Conservation (phyloP, 768 basidiomycete genomes). For the Gloeostereum incarnatum region DNA sequence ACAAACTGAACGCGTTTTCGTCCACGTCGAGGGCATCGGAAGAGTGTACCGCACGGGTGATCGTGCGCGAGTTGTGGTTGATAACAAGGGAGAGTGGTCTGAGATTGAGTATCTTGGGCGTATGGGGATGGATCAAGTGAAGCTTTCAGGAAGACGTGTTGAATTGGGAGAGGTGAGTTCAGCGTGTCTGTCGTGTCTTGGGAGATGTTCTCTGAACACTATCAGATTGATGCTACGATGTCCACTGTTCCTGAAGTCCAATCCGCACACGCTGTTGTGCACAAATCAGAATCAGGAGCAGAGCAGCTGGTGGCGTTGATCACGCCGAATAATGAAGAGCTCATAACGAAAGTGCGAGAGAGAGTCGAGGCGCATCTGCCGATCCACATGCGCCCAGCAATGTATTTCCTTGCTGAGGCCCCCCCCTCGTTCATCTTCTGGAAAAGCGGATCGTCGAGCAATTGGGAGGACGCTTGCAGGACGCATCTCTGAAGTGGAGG, state of each 20-base stretch:
- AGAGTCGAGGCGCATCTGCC: background rate
- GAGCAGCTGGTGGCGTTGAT: constrained; percentile 2
- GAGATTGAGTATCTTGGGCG: constrained; percentile 20
- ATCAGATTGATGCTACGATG: constrained; percentile 3
- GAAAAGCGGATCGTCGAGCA: constrained; percentile 4
- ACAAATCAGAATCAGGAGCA: background rate
- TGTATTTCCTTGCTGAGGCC: constrained; percentile 2
- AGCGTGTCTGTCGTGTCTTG: too few species aligned
- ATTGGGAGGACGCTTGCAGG: background rate
- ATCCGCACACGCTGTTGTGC: constrained; percentile 4
- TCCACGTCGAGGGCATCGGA: constrained; percentile 15
- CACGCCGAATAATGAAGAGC: background rate
- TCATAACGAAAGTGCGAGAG: background rate
- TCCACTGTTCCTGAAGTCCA: constrained; percentile 1
- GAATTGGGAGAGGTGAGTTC: constrained; percentile 22
- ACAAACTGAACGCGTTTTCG: constrained; percentile 16
- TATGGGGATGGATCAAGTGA: constrained; percentile 21
- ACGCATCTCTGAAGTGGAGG: background rate
- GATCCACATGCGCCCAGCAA: constrained; percentile 3
- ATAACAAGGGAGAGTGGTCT: constrained; percentile 11
- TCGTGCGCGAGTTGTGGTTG: constrained; percentile 16
- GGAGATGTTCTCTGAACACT: too few species aligned
- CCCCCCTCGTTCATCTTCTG: constrained; percentile 1
- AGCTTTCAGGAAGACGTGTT: constrained; percentile 21
- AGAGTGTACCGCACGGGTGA: constrained; percentile 22